Percentiles rank a stretch among this genome's conserved stretches.
Evolutionary conservation across 2,329 filamentous ascomycete genomes (phyloP).

Genomic region (Scedosporium boydii): DNA sequence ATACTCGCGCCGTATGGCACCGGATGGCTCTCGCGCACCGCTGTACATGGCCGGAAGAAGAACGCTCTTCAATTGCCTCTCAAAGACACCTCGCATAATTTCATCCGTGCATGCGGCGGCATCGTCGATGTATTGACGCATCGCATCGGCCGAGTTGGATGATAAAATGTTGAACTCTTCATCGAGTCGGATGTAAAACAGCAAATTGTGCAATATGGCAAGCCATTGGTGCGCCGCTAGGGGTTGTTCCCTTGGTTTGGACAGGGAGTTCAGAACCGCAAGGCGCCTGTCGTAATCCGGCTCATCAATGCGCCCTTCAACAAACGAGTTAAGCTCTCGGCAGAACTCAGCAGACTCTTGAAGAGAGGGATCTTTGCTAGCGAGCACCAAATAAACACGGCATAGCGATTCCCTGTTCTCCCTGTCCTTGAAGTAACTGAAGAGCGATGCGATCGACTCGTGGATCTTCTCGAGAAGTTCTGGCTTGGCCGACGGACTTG

Average conservation of each 20-base stretch:
- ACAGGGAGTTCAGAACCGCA: conserved; percentile 64
- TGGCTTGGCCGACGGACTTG: conserved; percentile 27
- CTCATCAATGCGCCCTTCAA: conserved; percentile 63
- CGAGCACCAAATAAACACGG: conserved; percentile 62
- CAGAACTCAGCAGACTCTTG: conserved; percentile 60
- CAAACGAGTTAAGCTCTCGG: conserved; percentile 71
- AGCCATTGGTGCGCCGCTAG: conserved; percentile 72
- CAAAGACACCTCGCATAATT: conserved; percentile 37
- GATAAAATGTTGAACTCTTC: conserved; percentile 81
- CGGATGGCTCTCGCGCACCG: conserved; percentile 69
- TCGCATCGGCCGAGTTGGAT: conserved; percentile 68
- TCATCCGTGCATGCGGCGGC: conserved; percentile 30
- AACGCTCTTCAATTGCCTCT: conserved; percentile 49
- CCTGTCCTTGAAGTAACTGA: conserved; percentile 82
- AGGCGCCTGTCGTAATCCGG: conserved; percentile 81
- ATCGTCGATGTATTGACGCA: conserved; percentile 69
- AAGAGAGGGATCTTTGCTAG: conserved; percentile 51
- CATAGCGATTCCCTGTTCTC: conserved; percentile 66
- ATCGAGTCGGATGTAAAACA: conserved; percentile 76
- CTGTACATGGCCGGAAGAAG: conserved; percentile 68
- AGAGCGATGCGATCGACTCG: conserved; percentile 67
- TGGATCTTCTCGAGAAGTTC: conserved; percentile 21
- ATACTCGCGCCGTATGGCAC: conserved; percentile 76
- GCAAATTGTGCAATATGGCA: conserved; percentile 78
- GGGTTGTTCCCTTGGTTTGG: conserved; percentile 45